Evolutionary conservation across 306 rosid species (phyloP).

Genomic region (Potentilla sterilis): DNA sequence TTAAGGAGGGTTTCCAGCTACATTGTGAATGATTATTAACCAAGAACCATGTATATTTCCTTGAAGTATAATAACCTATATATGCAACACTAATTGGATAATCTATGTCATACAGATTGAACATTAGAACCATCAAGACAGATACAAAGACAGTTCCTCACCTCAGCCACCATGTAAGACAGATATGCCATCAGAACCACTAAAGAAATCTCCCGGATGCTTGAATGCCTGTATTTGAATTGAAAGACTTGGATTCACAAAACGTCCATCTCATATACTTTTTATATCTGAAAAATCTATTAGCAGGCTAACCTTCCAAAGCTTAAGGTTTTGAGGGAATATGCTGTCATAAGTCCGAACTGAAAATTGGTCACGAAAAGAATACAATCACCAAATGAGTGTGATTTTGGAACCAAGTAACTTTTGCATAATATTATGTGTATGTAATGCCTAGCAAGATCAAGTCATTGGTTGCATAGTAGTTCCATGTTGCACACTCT

Average conservation of each 20-base stretch:
- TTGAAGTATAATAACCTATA: no score
- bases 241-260: constrained; percentile 1
- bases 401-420: not conserved
- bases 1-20: not conserved
- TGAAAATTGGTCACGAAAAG: constrained; percentile 24
- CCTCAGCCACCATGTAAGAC: constrained; percentile 94
- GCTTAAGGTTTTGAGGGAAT: constrained; percentile 45
- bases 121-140: constrained; percentile 65
- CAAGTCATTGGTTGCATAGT: not conserved
- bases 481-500: not conserved
- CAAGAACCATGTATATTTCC: constrained; percentile 3
- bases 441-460: not conserved
- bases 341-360: constrained; percentile 80
- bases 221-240: constrained; percentile 63
- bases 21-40: not conserved
- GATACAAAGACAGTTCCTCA: constrained; percentile 21
- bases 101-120: constrained; percentile 37
- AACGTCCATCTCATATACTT: not conserved
- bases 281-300: not conserved
- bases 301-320: constrained; percentile 56
- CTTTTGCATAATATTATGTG: not conserved
- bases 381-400: not conserved
- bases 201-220: constrained; percentile 75
- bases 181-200: constrained; percentile 90
- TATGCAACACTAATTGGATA: constrained; percentile 1